phyloP scores from a whole-genome alignment of 2,329 filamentous ascomycete genomes.

The Ophiostoma fasciatum region DNA sequence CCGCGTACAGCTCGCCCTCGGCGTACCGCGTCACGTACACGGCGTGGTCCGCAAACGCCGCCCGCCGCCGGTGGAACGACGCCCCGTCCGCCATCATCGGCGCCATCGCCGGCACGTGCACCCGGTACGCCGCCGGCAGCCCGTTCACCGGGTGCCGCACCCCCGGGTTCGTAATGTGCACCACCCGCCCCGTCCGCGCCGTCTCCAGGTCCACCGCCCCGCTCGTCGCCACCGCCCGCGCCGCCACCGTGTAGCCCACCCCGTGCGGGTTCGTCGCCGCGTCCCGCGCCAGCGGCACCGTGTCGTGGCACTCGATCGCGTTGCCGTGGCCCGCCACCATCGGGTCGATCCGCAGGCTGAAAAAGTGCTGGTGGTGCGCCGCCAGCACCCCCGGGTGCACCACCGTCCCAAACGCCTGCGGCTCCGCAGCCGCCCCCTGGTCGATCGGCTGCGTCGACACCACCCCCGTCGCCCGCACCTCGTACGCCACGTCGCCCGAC shows the following conservation, averaged over 20 bases:
- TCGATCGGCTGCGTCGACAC: constrained; percentile 38
- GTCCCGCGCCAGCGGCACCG: constrained; percentile 26
- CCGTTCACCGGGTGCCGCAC: constrained; percentile 26
- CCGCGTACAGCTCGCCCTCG: constrained; percentile 28
- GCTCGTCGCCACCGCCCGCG: constrained; percentile 27
- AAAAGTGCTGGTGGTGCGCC: constrained; percentile 58
- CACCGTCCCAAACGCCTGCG: constrained; percentile 40
- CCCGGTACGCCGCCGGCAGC: constrained; percentile 30
- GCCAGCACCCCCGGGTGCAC: constrained; percentile 51
- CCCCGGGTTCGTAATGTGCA: constrained; percentile 33
- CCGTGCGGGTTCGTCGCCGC: constrained; percentile 34
- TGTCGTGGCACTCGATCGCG: constrained; percentile 27
- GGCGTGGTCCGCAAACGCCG: constrained; percentile 28
- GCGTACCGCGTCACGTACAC: constrained; percentile 30
- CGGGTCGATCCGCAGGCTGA: constrained; percentile 49
- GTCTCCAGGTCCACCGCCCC: constrained; percentile 37
- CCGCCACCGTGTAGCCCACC: constrained; percentile 27
- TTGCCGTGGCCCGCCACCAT: constrained; percentile 32
- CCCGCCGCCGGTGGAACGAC: constrained; percentile 24
- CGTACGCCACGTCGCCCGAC: constrained; percentile 43
- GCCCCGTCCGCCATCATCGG: constrained; percentile 24
- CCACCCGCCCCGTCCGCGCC: constrained; percentile 31
- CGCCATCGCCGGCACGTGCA: constrained; percentile 31
- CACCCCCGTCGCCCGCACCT: constrained; percentile 52
- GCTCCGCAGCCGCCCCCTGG: constrained; percentile 37